Percentiles rank a stretch among this genome's conserved stretches.
Conservation (phyloP, 306 rosid species). For the Lagenaria siceraria region DNA sequence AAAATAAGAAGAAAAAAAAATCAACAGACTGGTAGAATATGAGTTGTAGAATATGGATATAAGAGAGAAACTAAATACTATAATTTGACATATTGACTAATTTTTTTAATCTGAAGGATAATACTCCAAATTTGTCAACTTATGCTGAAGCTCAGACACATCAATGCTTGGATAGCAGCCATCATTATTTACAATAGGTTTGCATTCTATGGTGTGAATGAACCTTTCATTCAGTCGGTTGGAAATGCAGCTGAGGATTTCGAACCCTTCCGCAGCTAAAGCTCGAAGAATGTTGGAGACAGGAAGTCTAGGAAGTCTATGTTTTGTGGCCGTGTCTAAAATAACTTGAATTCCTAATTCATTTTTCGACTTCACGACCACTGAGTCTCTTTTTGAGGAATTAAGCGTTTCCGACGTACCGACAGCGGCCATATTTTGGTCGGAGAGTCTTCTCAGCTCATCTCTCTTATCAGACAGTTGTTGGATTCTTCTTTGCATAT, state of each 20-base stretch:
- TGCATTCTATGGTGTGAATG: neutral
- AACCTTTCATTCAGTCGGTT: neutral
- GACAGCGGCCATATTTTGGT: neutral
- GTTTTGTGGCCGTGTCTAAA: constrained; percentile 14
- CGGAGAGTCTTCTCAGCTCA: constrained; percentile 1
- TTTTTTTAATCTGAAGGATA: neutral
- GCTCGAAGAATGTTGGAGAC: constrained; percentile 17
- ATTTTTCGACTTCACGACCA: neutral
- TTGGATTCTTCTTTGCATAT: constrained; percentile 15
- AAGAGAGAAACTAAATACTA: too few relatives aligned
- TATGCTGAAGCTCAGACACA: neutral
- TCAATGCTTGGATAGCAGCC: neutral
- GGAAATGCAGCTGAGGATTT: constrained; percentile 8
- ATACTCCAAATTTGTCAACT: neutral
- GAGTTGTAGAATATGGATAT: too few relatives aligned
- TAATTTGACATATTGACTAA: too few relatives aligned
- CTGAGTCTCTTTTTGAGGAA: neutral
- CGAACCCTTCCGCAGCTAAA: constrained; percentile 23
- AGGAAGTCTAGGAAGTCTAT: constrained; percentile 24
- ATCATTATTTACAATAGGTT: neutral
- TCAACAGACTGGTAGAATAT: too few relatives aligned
- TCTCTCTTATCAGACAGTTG: constrained; percentile 21
- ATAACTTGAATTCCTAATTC: constrained; percentile 18
- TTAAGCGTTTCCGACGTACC: neutral
- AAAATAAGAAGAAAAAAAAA: too few relatives aligned